Conservation (phyloP, 78 protist genomes). For the Paratrimastix pyriformis region DNA sequence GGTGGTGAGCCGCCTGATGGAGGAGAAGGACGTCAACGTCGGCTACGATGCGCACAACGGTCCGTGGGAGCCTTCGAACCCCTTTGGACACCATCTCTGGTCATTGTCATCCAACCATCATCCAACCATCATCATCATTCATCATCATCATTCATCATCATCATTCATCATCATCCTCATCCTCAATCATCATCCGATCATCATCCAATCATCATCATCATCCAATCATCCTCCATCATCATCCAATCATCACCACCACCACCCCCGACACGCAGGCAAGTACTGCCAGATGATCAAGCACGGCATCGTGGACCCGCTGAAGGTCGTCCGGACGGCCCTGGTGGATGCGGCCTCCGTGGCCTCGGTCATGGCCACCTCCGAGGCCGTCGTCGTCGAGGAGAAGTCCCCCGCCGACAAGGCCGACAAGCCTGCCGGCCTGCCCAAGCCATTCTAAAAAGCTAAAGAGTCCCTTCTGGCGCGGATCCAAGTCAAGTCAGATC, state of each 20-base stretch:
- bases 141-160: no score
- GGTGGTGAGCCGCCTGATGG: slow-evolving; percentile 80
- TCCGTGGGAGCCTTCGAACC: background rate
- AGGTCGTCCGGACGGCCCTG: slow-evolving; percentile 89
- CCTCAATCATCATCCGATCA: no score
- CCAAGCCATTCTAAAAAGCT: no score
- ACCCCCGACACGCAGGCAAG: slow-evolving; percentile 18
- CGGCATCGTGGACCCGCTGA: slow-evolving; percentile 98
- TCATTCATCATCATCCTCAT: no score
- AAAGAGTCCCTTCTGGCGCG: no score
- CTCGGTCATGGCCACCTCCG: slow-evolving; percentile 85
- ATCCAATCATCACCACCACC: no score
- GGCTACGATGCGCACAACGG: slow-evolving; percentile 80
- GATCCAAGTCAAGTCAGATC: no score
- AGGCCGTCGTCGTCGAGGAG: slow-evolving; percentile 56
- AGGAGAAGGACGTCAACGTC: slow-evolving; percentile 28
- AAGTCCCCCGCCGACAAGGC: background rate
- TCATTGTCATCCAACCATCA: slow-evolving; percentile 4
- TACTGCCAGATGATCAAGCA: slow-evolving; percentile 77
- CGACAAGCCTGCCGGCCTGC: background rate
- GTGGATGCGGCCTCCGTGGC: slow-evolving; percentile 77
- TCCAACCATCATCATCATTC: no score
- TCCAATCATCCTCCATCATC: no score
- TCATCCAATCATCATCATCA: no score
- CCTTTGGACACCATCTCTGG: no score